A percentile compares a stretch with the other conserved stretches of the same genome.
These are phyloP conservation scores for Pseudocercospora vitis DNA, from an alignment of 2,329 filamentous ascomycete species.

Conservation along the genomic window DNA sequence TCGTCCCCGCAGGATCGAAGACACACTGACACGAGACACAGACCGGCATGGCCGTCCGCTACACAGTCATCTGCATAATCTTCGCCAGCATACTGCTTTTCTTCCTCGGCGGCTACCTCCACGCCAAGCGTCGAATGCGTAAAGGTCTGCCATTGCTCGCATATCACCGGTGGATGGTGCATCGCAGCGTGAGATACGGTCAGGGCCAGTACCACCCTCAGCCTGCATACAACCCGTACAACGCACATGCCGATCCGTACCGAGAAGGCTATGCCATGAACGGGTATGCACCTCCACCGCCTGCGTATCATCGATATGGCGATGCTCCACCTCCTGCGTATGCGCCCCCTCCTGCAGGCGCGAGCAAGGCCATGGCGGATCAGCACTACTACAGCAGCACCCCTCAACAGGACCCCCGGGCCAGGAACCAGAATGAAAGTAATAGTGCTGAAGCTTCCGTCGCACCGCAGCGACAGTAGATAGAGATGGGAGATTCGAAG, in stretches of 20 bases:
- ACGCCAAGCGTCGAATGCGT: slow-evolving; percentile 65
- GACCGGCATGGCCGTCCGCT: slow-evolving; percentile 62
- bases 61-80: slow-evolving; percentile 65
- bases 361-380: slow-evolving; percentile 38
- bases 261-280: slow-evolving; percentile 29
- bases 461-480: slow-evolving; percentile 11
- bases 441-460: slow-evolving; percentile 20
- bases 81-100: slow-evolving; percentile 60
- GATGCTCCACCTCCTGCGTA: slow-evolving; percentile 39
- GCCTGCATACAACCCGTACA: slow-evolving; percentile 21
- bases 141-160: slow-evolving; percentile 64
- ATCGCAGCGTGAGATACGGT: slow-evolving; percentile 20
- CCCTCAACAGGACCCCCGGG: slow-evolving; percentile 11
- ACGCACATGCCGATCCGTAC: slow-evolving; percentile 25
- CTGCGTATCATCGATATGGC: slow-evolving; percentile 37
- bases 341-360: slow-evolving; percentile 36
- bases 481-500: slow-evolving; percentile 6
- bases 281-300: slow-evolving; percentile 36
- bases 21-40: slow-evolving; percentile 14
- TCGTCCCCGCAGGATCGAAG: background rate
- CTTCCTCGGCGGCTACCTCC: slow-evolving; percentile 67
- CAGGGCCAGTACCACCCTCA: slow-evolving; percentile 15
- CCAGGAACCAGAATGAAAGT: slow-evolving; percentile 22
- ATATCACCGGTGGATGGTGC: slow-evolving; percentile 62
- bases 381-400: slow-evolving; percentile 33